Conservation (phyloP, 148 eudicot species). For the Rhododendron ferrugineum region DNA sequence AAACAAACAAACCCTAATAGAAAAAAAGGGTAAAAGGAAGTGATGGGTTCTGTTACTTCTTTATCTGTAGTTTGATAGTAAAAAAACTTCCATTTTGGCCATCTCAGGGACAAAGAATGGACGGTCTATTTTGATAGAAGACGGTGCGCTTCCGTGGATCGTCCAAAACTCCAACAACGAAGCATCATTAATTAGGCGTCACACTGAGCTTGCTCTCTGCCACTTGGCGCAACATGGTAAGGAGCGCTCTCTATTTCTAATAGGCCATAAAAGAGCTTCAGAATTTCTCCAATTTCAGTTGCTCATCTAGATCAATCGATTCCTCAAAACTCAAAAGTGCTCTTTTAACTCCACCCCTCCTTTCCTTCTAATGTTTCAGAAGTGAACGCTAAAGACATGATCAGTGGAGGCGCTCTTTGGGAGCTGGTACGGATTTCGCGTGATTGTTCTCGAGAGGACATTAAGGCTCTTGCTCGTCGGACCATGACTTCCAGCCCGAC, state of each 20-base stretch:
- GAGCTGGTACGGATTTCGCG: constrained; percentile 93
- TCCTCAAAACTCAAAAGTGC: too few relatives aligned
- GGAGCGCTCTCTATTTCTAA: background rate
- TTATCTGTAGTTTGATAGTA: background rate
- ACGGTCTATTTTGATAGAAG: constrained; percentile 80
- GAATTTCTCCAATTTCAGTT: background rate
- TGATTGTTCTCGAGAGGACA: constrained; percentile 96
- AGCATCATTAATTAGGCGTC: constrained; percentile 92
- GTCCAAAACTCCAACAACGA: constrained; percentile 95
- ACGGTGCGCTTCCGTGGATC: constrained; percentile 93
- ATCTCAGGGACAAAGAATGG: constrained; percentile 54
- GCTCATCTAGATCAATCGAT: background rate
- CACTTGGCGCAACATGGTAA: constrained; percentile 98
- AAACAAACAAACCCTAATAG: background rate
- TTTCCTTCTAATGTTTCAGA: constrained; percentile 37
- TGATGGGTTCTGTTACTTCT: constrained; percentile 1
- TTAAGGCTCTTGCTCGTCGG: constrained; percentile 72
- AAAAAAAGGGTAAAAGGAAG: background rate
- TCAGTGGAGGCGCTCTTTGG: constrained; percentile 98
- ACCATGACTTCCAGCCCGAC: constrained; percentile 75
- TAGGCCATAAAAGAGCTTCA: background rate
- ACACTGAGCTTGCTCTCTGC: constrained; percentile 96
- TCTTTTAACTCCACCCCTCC: background rate
- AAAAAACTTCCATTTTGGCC: background rate
- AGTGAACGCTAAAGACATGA: constrained; percentile 85